Conservation (phyloP, 1,284 basidiomycete genomes). For the Leccinum variabile region DNA sequence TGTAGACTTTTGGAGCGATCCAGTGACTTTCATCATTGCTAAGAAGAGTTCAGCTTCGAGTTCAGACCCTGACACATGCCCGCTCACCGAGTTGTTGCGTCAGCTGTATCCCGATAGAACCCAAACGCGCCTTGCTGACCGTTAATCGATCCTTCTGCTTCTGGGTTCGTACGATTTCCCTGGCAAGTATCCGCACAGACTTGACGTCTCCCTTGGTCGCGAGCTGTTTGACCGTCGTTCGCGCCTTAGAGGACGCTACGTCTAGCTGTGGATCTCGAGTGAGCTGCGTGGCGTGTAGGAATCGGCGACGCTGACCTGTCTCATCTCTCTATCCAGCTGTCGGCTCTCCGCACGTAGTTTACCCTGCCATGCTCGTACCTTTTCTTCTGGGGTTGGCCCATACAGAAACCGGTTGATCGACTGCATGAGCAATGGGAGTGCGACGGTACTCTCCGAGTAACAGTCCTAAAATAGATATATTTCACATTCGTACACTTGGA, state of each 20-base stretch:
- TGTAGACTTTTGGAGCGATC: constrained; percentile 93
- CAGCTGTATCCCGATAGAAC: constrained; percentile 90
- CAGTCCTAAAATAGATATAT: constrained; percentile 22
- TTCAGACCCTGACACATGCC: not conserved
- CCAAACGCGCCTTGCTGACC: constrained; percentile 90
- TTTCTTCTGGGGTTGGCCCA: constrained; percentile 93
- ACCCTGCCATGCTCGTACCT: constrained; percentile 83
- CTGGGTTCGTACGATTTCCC: constrained; percentile 91
- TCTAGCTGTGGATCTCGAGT: constrained; percentile 57
- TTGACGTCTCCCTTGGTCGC: constrained; percentile 92
- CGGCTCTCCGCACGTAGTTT: constrained; percentile 82
- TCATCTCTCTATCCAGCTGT: constrained; percentile 87
- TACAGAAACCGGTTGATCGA: constrained; percentile 89
- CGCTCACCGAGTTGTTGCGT: constrained; percentile 88
- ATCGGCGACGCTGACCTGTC: constrained; percentile 65
- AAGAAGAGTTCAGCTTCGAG: not conserved
- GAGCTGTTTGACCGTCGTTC: constrained; percentile 83
- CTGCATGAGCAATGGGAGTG: constrained; percentile 58
- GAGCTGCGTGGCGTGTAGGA: constrained; percentile 23
- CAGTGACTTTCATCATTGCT: constrained; percentile 98
- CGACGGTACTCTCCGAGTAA: constrained; percentile 1
- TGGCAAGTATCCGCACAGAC: constrained; percentile 88
- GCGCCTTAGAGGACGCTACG: constrained; percentile 77
- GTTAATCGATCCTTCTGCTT: constrained; percentile 94
- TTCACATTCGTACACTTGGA: constrained; percentile 7